Conservation (phyloP, 257 asterid genomes). For the Catharanthus roseus region DNA sequence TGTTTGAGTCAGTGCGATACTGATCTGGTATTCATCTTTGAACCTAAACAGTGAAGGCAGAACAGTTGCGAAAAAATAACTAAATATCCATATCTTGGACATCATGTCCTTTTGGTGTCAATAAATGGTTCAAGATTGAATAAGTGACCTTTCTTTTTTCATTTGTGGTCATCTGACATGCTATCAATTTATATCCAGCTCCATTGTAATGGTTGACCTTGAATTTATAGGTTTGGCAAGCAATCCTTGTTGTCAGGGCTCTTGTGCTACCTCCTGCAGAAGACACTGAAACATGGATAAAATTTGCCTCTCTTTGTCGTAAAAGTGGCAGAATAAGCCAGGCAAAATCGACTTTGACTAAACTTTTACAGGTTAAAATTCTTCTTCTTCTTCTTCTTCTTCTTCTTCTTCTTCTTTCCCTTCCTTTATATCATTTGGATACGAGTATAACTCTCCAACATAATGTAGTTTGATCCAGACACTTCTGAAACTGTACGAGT, state of each 20-base stretch:
- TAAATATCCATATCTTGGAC: not conserved
- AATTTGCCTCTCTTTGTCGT: conserved; percentile 96
- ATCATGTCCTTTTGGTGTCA: not conserved
- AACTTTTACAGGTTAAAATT: conserved; percentile 76
- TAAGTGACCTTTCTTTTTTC: not conserved
- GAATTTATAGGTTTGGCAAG: conserved; percentile 85
- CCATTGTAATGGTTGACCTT: conserved; percentile 17
- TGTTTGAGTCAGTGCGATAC: not conserved
- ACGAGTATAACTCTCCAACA: conserved; percentile 14
- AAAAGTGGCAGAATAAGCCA: conserved; percentile 96
- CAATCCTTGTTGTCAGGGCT: conserved; percentile 76
- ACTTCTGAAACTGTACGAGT: conserved; percentile 71
- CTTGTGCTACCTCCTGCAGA: conserved; percentile 97
- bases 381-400: conserved; percentile 9
- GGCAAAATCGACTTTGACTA: conserved; percentile 84
- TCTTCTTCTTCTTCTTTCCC: not conserved
- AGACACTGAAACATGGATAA: conserved; percentile 96
- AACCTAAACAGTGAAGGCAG: not conserved
- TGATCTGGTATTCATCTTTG: not conserved
- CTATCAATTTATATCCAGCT: not conserved
- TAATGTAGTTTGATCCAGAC: conserved; percentile 88
- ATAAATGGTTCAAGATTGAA: not conserved
- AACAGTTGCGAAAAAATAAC: not conserved
- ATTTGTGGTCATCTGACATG: not conserved
- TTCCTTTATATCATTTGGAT: conserved; percentile 6